Percentiles rank a stretch among this genome's conserved stretches.
Conservation (phyloP, 2,329 filamentous ascomycete genomes). For the Pseudogymnoascus sp. region DNA sequence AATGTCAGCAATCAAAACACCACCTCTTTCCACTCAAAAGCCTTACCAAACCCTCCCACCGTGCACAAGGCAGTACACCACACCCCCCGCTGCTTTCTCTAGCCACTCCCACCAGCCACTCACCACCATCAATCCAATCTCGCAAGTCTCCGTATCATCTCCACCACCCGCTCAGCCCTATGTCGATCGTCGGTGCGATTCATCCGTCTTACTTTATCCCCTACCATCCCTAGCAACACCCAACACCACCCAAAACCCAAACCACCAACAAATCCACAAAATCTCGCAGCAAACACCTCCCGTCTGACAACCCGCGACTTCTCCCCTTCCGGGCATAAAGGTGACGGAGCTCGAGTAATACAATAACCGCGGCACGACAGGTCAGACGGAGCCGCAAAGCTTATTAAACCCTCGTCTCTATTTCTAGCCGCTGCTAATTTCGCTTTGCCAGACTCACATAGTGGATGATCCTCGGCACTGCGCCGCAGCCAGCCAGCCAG, state of each 20-base stretch:
- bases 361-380: neutral
- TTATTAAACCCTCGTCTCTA: neutral
- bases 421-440: neutral
- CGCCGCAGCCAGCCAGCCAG: neutral
- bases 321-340: neutral
- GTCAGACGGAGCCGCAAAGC: neutral
- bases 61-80: neutral
- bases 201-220: neutral
- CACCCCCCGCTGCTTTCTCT: too few species aligned
- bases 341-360: neutral
- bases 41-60: neutral
- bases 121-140: neutral
- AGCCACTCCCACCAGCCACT: neutral
- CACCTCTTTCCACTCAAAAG: neutral
- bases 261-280: neutral
- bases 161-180: neutral
- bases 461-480: neutral
- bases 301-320: neutral
- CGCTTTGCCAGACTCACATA: conserved; percentile 1
- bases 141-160: neutral
- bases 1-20: neutral
- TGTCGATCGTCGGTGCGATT: neutral
- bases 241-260: neutral
- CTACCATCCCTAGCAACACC: neutral
- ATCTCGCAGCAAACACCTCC: neutral